These are phyloP conservation scores for Coemansia sp. DNA, from an alignment of 192 early-diverging fungal species.

Conservation along the genomic window DNA sequence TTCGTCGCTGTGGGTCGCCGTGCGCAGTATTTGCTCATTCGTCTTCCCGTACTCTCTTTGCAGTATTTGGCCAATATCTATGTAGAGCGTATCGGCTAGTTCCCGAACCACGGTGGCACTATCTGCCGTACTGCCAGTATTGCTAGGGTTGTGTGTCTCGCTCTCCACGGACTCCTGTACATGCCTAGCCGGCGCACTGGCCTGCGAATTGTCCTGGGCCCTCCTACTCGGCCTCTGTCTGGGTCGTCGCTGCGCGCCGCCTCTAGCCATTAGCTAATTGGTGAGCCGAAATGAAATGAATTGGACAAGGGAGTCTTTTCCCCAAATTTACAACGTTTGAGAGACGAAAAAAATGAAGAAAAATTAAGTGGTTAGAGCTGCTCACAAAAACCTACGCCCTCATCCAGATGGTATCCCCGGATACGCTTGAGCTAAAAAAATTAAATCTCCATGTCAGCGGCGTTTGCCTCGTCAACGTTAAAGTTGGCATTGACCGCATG, in stretches of 20 bases:
- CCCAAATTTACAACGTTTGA: too few species aligned
- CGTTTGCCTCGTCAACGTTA: conserved; percentile 24
- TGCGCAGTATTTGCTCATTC: neutral
- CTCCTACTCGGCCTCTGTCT: neutral
- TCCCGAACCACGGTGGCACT: neutral
- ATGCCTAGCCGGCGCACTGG: neutral
- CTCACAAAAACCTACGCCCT: too few species aligned
- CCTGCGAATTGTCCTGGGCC: neutral
- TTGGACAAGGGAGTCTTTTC: too few species aligned
- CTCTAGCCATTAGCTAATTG: neutral
- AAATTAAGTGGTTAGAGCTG: too few species aligned
- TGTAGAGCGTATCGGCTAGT: neutral
- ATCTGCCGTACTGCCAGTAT: neutral
- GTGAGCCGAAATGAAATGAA: neutral
- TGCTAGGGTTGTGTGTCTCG: neutral
- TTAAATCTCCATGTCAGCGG: conserved; percentile 27
- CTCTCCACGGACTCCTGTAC: neutral
- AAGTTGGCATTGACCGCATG: neutral
- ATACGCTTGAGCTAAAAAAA: too few species aligned
- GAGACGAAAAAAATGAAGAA: too few species aligned
- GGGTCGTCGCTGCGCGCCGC: neutral
- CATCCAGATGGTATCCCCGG: too few species aligned
- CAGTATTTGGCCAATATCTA: neutral
- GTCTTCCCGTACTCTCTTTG: conserved; percentile 4
- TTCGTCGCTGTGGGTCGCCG: neutral